Evolutionary conservation across 768 basidiomycete species (phyloP).

Genomic region (Leucocoprinus leucothites): DNA sequence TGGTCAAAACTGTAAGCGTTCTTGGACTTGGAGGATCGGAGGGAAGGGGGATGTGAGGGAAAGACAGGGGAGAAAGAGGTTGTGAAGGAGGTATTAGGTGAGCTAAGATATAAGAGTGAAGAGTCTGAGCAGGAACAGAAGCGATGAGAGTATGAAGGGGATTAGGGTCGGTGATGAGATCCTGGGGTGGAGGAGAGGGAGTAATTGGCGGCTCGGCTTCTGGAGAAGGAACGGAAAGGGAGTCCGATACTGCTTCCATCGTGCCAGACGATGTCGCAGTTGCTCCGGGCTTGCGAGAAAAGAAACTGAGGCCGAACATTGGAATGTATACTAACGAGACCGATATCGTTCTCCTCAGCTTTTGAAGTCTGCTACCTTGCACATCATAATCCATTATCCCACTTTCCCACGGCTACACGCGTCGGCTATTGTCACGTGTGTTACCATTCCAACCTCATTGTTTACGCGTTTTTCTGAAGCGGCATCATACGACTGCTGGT

Average conservation of each 20-base stretch:
- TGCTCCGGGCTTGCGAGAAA: conserved; percentile 30
- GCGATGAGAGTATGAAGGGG: conserved; percentile 49
- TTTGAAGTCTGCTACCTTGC: not conserved
- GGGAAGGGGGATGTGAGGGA: conserved; percentile 32
- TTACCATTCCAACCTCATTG: conserved; percentile 5
- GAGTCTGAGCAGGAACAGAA: conserved; percentile 62
- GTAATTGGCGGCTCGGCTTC: conserved; percentile 31
- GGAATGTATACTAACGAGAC: not conserved
- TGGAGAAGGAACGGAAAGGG: conserved; percentile 17
- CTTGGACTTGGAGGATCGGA: conserved; percentile 25
- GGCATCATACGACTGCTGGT: not conserved
- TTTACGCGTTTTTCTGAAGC: not conserved
- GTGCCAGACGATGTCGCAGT: conserved; percentile 11
- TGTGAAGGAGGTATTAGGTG: conserved; percentile 38
- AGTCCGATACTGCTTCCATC: conserved; percentile 3
- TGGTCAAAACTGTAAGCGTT: conserved; percentile 40
- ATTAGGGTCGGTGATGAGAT: conserved; percentile 31
- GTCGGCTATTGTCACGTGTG: conserved; percentile 6
- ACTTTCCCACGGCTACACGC: conserved; percentile 7
- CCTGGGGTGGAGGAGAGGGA: conserved; percentile 32
- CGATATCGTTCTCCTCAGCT: conserved; percentile 1
- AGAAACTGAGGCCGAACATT: conserved; percentile 28
- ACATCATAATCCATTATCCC: conserved; percentile 2
- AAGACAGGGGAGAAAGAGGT: conserved; percentile 26
- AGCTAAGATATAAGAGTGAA: conserved; percentile 59